These are phyloP conservation scores for Physcomitrellopsis africana DNA, from an alignment of 225 moss, liverwort and hornwort species.

Conservation along the genomic window DNA sequence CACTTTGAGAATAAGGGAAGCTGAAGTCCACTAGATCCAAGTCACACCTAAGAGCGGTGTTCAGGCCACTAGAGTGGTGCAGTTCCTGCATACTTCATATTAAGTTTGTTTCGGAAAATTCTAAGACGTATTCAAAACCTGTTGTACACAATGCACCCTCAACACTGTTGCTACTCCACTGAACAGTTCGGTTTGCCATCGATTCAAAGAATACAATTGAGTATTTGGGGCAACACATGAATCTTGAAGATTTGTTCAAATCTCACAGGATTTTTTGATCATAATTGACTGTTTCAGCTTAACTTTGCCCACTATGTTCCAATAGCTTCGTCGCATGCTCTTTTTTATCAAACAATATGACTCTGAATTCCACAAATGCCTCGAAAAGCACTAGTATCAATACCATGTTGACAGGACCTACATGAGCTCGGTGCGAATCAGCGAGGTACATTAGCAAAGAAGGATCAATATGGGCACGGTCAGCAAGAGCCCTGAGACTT, in stretches of 20 bases:
- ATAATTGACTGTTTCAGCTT: neutral
- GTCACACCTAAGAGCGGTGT: neutral
- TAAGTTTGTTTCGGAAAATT: neutral
- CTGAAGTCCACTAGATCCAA: too few species aligned
- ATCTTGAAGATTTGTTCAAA: neutral
- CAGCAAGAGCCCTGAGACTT: neutral
- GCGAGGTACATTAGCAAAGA: neutral
- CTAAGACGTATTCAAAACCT: neutral
- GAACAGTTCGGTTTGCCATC: neutral
- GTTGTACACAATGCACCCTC: neutral
- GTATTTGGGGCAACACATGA: neutral
- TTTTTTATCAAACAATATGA: neutral
- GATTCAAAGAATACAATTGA: slow-evolving; percentile 1
- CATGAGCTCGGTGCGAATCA: slow-evolving; percentile 23
- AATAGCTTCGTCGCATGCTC: neutral
- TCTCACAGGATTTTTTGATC: slow-evolving; percentile 18
- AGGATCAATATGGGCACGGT: slow-evolving; percentile 10
- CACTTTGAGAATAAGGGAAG: too few species aligned
- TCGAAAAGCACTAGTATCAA: neutral
- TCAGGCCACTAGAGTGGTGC: neutral
- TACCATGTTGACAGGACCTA: slow-evolving; percentile 7
- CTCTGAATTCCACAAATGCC: slow-evolving; percentile 2
- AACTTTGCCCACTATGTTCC: neutral
- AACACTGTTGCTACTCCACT: slow-evolving; percentile 5
- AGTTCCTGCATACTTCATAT: neutral